Conservation (phyloP, 2,329 filamentous ascomycete species). For the Fusarium guadeloupense region DNA sequence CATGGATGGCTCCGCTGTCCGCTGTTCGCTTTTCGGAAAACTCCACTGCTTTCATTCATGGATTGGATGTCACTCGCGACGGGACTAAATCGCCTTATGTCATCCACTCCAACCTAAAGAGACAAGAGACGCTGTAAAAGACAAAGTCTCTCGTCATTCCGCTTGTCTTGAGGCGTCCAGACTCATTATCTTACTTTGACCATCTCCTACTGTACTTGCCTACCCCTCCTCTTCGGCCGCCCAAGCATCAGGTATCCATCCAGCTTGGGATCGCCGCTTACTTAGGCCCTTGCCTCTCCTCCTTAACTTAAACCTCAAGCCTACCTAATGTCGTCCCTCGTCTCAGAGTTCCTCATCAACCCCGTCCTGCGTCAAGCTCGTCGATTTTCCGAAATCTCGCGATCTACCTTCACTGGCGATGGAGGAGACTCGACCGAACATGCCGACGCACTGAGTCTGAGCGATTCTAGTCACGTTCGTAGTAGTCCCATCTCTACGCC, state of each 20-base stretch:
- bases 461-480: constrained; percentile 28
- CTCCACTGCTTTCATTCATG: too few species aligned
- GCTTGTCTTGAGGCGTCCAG: constrained; percentile 22
- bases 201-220: background rate
- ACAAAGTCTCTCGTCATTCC: constrained; percentile 38
- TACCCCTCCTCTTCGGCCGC: constrained; percentile 21
- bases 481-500: constrained; percentile 35
- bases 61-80: constrained; percentile 25
- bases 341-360: constrained; percentile 72
- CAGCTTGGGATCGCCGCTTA: constrained; percentile 18
- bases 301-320: constrained; percentile 12
- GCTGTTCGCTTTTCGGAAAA: constrained; percentile 31
- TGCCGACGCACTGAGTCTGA: constrained; percentile 36
- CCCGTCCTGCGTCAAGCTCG: constrained; percentile 73
- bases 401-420: constrained; percentile 50
- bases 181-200: constrained; percentile 11
- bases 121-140: constrained; percentile 13
- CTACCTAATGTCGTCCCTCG: constrained; percentile 66
- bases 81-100: constrained; percentile 36
- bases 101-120: constrained; percentile 30
- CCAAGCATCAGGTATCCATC: constrained; percentile 13
- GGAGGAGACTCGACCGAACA: constrained; percentile 44
- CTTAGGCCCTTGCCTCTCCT: constrained; percentile 21
- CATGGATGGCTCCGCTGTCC: background rate
- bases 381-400: constrained; percentile 65